Base-by-base conservation (phyloP, 352 stramenopile genomes). In the Phytophthora multivora region DNA sequence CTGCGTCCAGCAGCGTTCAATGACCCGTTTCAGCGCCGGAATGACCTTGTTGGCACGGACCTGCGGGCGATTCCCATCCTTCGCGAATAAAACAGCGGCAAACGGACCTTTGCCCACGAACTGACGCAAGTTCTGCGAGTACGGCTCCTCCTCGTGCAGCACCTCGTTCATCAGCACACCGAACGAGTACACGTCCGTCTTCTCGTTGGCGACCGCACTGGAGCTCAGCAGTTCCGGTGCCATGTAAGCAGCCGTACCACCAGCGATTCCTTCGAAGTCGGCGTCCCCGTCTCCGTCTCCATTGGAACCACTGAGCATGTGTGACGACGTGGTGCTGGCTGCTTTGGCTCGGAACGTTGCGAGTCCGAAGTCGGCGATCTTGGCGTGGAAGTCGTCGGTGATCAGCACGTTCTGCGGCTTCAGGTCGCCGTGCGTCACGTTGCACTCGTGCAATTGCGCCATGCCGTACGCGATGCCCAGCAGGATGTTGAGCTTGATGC, bases 301-400 rank as follows among this genome's bases (percentile, higher is more conserved):
- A 7, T 15, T 60, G 21, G 62, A 53, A 3, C 39, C 16, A 10
- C 47, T 49, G 5, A 76, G 63, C 51, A 70, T 59, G 43, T 76
- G 68, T 3, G 68, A 71, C n/a, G 68, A 76, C 11, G 59, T 76
- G 31, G 58, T 66, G 55, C 48, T 76, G 13, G 47, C 50, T 2
- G 51, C 50, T 39, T 69, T 75, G 51, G 61, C 66, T 41, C 61
- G 60, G 39, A 73, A 68, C 39, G 67, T 73, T 23, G 68, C 63
- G 25, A 79, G 59, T 6, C 85, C 83, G 58, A 94, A 95, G 62
- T 95, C 84, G 2, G 83, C 79, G 56, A 96, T 92, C 61, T 95
- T 95, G 48, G 88, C 79, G 7, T 92, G 70, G 51, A 79, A 87
- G 36, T 84, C 59, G n/a, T 83, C 63, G 21, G 69, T 71, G 30